Percentiles rank a stretch among this genome's conserved stretches.
Conservation (phyloP, 192 early-diverging fungal genomes). For the Coemansia brasiliensis region DNA sequence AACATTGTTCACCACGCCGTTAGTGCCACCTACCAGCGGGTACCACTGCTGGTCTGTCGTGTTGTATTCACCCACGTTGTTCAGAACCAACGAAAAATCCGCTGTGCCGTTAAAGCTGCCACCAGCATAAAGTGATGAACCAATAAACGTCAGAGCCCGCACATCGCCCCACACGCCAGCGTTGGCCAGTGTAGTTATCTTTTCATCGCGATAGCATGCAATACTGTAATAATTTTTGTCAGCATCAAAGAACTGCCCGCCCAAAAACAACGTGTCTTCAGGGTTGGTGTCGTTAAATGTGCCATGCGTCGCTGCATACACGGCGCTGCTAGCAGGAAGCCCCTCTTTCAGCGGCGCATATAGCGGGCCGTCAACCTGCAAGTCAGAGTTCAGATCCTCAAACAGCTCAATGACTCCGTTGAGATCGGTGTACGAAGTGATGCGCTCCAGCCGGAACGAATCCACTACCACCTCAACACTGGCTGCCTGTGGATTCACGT, state of each 20-base stretch:
- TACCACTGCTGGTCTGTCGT: slow-evolving; percentile 41
- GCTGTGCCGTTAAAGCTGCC: slow-evolving; percentile 46
- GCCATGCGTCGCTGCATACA: slow-evolving; percentile 49
- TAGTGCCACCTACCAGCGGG: slow-evolving; percentile 46
- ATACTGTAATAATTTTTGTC: slow-evolving; percentile 56
- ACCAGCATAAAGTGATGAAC: slow-evolving; percentile 36
- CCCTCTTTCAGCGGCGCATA: slow-evolving; percentile 37
- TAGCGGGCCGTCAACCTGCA: slow-evolving; percentile 30
- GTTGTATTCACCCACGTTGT: slow-evolving; percentile 47
- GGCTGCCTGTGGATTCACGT: slow-evolving; percentile 18
- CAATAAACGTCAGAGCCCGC: slow-evolving; percentile 32
- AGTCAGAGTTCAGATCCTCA: slow-evolving; percentile 16
- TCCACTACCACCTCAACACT: slow-evolving; percentile 44
- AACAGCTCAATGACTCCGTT: slow-evolving; percentile 42
- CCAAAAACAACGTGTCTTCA: slow-evolving; percentile 56
- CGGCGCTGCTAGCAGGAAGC: slow-evolving; percentile 50
- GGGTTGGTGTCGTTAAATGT: slow-evolving; percentile 21
- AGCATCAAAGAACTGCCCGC: slow-evolving; percentile 59
- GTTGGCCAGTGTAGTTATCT: slow-evolving; percentile 25
- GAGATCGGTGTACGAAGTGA: slow-evolving; percentile 39
- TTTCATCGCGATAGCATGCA: slow-evolving; percentile 55
- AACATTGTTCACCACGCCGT: slow-evolving; percentile 54
- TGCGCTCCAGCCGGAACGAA: slow-evolving; percentile 37
- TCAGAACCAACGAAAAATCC: slow-evolving; percentile 18
- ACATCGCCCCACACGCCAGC: slow-evolving; percentile 36